Percentiles rank a stretch among this genome's conserved stretches.
Conservation (phyloP, 257 asterid genomes). For the Solanum commersonii region DNA sequence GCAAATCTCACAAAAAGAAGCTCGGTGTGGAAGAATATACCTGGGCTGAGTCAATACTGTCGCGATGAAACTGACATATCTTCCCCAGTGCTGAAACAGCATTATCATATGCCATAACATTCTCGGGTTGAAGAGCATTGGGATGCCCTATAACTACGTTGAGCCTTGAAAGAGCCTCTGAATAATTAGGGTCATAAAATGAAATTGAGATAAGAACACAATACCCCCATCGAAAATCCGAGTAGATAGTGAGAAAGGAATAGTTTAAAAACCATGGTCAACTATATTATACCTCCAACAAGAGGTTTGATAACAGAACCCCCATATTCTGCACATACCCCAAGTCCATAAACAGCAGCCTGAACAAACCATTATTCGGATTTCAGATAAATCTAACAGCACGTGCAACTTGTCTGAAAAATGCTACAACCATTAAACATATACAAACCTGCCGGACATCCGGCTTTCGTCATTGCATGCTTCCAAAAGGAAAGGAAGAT, state of each 20-base stretch:
- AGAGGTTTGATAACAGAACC: slow-evolving; percentile 83
- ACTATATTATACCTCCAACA: slow-evolving; percentile 55
- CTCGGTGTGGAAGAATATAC: slow-evolving; percentile 16
- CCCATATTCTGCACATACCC: slow-evolving; percentile 92
- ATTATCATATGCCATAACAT: slow-evolving; percentile 95
- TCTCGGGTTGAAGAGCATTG: slow-evolving; percentile 55
- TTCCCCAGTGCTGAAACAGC: slow-evolving; percentile 98
- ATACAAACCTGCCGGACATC: slow-evolving; percentile 87
- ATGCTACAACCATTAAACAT: neutral
- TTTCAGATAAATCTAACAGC: neutral
- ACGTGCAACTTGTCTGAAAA: neutral
- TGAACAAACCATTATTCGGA: slow-evolving; percentile 18
- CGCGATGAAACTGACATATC: slow-evolving; percentile 93
- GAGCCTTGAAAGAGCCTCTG: slow-evolving; percentile 98
- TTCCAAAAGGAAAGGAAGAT: slow-evolving; percentile 94
- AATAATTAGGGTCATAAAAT: slow-evolving; percentile 1
- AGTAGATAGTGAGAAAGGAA: neutral
- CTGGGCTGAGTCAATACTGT: slow-evolving; percentile 86
- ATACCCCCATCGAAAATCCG: neutral
- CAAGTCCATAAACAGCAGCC: slow-evolving; percentile 99
- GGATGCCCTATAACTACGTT: slow-evolving; percentile 74
- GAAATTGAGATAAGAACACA: neutral
- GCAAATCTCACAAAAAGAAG: neutral
- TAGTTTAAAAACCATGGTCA: neutral
- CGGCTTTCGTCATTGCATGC: slow-evolving; percentile 92